Base-by-base conservation (phyloP, 345 rosid species). In the Heritiera fomes region DNA sequence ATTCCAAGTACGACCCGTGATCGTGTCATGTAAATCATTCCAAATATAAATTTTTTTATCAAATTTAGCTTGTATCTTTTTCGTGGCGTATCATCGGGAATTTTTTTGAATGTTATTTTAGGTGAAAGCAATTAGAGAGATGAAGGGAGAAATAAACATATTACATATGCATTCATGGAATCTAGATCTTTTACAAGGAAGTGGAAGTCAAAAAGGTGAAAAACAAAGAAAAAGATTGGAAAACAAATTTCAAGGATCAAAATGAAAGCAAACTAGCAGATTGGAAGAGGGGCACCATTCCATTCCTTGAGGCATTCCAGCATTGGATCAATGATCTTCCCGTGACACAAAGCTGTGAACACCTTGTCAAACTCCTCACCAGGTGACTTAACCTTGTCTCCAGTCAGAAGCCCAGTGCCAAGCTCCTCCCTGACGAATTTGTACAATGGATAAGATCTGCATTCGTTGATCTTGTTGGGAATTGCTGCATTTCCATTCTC, bases 341-440 rank as follows among this genome's bases (percentile, higher is more conserved):
- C 97, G 59, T 84, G 84, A 77, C 88, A 91, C 79, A 92, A 83
- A 0, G 92, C 97, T 0, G 88, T 80, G 72, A 92, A 92, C 32
- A 93, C 94, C 82, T 78, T 86, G 53, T 93, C 95, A 67, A 90
- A 93, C 80, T 87, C 95, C 79, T 92, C 95, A 1, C 97, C 95
- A 0, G 95, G 95, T 5, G 95, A 91, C 79, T 58, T 30, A 8
- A 85, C 87, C 32, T 84, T 90, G 78, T 91, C 95, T 1, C 97
- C 97, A 0, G 90, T 88, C 0, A 93, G 71, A 79, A 90, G 74
- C 2, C 80, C 88, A 0, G 91, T 84, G 11, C 88, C 87, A 8
- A 93, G 77, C 83, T 85, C 94, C 46, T 90, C 87, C 34, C 97
- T 85, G 62, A 91, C 88, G 7, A 93, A 88, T 82, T 81, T 90